A percentile compares a stretch with the other conserved stretches of the same genome.
These are phyloP conservation scores for Ceratobasidium sp. DNA, from an alignment of 1,284 basidiomycete genomes.

Conservation along the genomic window DNA sequence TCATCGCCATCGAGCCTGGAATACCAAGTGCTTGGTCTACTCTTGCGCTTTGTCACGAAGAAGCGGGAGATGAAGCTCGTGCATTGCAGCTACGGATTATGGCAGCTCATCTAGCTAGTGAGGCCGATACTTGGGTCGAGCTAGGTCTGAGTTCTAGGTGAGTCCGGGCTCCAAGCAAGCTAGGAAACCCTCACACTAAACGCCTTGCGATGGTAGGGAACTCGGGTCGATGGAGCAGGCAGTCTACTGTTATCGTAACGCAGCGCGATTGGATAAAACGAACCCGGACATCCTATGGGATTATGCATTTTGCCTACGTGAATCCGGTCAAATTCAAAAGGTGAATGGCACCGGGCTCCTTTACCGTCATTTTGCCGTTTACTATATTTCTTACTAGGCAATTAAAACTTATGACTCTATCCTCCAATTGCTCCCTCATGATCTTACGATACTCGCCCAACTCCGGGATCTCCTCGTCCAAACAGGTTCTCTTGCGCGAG, in stretches of 20 bases:
- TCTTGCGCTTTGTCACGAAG: conserved; percentile 62
- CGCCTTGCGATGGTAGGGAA: conserved; percentile 62
- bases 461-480: conserved; percentile 84
- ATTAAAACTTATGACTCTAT: conserved; percentile 82
- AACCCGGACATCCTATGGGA: conserved; percentile 94
- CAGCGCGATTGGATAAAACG: conserved; percentile 81
- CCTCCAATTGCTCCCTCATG: conserved; percentile 82
- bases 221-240: conserved; percentile 86
- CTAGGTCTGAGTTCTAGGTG: conserved; percentile 83
- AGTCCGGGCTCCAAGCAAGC: conserved; percentile 47
- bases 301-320: conserved; percentile 84
- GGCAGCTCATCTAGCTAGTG: conserved; percentile 86
- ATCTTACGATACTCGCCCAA: conserved; percentile 84
- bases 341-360: conserved; percentile 59
- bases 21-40: conserved; percentile 76
- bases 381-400: conserved; percentile 66
- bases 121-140: conserved; percentile 89
- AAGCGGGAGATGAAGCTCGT: conserved; percentile 85
- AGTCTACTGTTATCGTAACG: conserved; percentile 91
- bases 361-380: background rate
- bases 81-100: conserved; percentile 90
- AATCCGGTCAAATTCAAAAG: conserved; percentile 77
- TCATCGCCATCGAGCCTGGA: conserved; percentile 93
- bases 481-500: conserved; percentile 73
- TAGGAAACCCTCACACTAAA: background rate